Evolutionary conservation across 805 yeast species (phyloP).

Genomic region (Phaffomyces antillensis): DNA sequence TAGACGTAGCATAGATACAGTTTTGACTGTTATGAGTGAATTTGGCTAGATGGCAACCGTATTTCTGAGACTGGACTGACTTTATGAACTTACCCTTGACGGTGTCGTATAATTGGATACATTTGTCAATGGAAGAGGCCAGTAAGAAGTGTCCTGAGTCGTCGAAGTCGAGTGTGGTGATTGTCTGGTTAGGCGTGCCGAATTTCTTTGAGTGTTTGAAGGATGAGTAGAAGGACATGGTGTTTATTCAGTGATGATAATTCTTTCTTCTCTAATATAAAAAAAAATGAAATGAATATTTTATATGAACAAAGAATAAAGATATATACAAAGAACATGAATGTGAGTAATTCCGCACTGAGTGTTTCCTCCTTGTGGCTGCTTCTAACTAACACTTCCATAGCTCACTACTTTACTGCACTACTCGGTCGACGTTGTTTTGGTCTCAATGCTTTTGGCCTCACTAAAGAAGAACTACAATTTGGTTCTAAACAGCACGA

Average conservation of each 20-base stretch:
- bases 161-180: constrained; percentile 72
- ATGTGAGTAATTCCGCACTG: too few species aligned
- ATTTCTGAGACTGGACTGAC: constrained; percentile 76
- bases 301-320: too few species aligned
- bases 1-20: constrained; percentile 80
- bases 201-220: constrained; percentile 43
- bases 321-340: too few species aligned
- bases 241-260: too few species aligned
- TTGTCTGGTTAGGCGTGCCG: constrained; percentile 29
- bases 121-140: constrained; percentile 73
- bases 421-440: constrained; percentile 4
- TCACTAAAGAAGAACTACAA: constrained; percentile 6
- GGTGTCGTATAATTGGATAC: constrained; percentile 76
- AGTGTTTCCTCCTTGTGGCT: neutral
- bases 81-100: constrained; percentile 60
- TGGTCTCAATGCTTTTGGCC: constrained; percentile 5
- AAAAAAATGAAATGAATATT: too few species aligned
- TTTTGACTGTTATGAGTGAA: constrained; percentile 71
- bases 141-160: constrained; percentile 74
- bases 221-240: constrained; percentile 3
- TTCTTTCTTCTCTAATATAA: too few species aligned
- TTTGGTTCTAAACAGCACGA: constrained; percentile 1
- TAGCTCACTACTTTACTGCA: neutral
- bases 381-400: neutral
- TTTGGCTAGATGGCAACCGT: constrained; percentile 82